Conservation (phyloP, 345 rosid species). For the Physaria fendleri region DNA sequence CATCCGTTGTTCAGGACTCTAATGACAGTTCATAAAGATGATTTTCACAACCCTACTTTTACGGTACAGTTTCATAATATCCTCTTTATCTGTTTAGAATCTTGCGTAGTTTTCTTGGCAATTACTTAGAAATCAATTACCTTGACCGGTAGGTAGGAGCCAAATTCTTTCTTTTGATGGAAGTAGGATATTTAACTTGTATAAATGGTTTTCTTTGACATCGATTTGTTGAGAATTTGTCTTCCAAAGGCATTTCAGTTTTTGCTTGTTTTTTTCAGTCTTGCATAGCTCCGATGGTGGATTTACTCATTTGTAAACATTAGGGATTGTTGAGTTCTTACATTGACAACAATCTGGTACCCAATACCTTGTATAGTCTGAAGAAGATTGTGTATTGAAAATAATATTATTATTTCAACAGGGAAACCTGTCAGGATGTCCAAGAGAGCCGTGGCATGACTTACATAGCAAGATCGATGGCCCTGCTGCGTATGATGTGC, state of each 20-base stretch:
- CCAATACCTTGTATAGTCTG: not conserved
- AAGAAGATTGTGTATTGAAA: not conserved
- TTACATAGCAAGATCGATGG: conserved; percentile 77
- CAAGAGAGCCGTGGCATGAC: conserved; percentile 96
- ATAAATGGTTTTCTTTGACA: not conserved
- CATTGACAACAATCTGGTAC: not conserved
- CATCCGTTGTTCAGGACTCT: conserved; percentile 55
- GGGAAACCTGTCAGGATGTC: conserved; percentile 69
- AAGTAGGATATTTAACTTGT: not conserved
- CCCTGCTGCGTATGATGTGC: conserved; percentile 82
- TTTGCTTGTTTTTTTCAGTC: not conserved
- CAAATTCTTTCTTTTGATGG: not conserved
- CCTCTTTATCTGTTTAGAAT: not conserved
- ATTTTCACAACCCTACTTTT: conserved; percentile 50
- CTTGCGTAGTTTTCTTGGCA: conserved; percentile 1
- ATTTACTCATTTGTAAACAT: not conserved
- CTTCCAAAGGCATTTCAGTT: not conserved
- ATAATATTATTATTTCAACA: conserved; percentile 16
- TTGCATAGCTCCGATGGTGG: not conserved
- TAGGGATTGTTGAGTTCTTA: not conserved
- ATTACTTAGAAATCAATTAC: not conserved
- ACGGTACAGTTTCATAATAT: conserved; percentile 37
- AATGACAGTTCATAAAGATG: conserved; percentile 49
- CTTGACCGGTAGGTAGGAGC: conserved; percentile 1
- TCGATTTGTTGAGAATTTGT: not conserved